phyloP scores from a whole-genome alignment of 139 green algal genomes.

The Bryopsis sp. region DNA sequence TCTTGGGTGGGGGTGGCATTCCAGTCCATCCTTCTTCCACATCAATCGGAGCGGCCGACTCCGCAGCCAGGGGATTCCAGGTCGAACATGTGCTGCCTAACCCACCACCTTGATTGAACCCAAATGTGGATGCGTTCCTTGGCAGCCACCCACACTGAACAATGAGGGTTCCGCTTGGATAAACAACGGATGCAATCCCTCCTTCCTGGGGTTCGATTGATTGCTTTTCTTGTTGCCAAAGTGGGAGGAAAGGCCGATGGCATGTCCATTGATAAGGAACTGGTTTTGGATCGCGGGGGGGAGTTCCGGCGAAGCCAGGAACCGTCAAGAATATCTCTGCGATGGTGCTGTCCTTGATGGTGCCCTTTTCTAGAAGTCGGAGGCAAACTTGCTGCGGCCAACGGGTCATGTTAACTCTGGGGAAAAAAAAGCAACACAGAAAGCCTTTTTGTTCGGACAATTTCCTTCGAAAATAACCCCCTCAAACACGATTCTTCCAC shows the following conservation, averaged over 20 bases:
- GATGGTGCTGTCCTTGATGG: neutral
- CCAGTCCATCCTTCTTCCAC: neutral
- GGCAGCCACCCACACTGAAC: too few species aligned
- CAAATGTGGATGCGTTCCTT: too few species aligned
- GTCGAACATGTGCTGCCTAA: too few species aligned
- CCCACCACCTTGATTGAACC: too few species aligned
- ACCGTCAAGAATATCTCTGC: neutral
- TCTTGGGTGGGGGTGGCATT: neutral
- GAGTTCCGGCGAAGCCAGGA: neutral
- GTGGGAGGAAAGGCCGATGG: too few species aligned
- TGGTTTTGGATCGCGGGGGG: neutral
- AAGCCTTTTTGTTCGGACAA: slow-evolving; percentile 2
- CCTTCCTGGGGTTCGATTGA: too few species aligned
- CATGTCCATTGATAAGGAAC: neutral
- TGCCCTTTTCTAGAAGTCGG: neutral
- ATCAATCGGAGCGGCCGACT: too few species aligned
- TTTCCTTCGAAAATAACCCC: neutral
- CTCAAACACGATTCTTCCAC: neutral
- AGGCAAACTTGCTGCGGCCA: neutral
- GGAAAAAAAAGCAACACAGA: neutral
- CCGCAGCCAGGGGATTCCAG: too few species aligned
- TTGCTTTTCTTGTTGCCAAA: too few species aligned
- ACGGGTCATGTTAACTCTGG: neutral
- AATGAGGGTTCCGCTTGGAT: too few species aligned
- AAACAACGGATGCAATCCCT: too few species aligned